Base-by-base conservation (phyloP, 306 rosid species). In the Delonix regia region DNA sequence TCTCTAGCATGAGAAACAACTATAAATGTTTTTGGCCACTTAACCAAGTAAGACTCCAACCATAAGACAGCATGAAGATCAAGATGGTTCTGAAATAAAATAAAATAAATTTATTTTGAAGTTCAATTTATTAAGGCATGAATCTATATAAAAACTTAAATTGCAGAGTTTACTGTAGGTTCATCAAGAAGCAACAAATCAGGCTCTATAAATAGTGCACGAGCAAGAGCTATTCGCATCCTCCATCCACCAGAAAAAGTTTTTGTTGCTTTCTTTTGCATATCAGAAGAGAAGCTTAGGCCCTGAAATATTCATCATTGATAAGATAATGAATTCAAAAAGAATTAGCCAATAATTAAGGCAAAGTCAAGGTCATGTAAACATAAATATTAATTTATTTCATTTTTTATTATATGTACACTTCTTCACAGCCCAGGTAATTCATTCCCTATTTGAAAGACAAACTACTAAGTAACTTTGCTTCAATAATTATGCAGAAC, bases 1-100 rank as follows among this genome's bases (percentile, higher is more conserved):
- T 95, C 98, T 82, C 99, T 93, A 78, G 99, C 99, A 83, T 93
- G 99, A 84, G 99, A 95, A 86, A 95, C 99, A 70, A 95, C 94
- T 65, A 95, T 93, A 73, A 93, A 87, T 55, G 99, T 93, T 78
- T 95, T 95, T 10, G 98, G 98, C 99, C 99, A 95, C 82, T 91
- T 95, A 88, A 86, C 89, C 80, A 95, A 83, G 90, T 95, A 93
- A 1, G 93, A 8, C 71, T 95, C 99, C 84, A 95, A 89, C 99
- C 99, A 95, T 65, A 95, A 87, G 82, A 95, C 99, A 63, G 99
- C 99, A 75, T 95, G 99, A 80, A 95, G 99, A 93, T 95, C 99
- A 78, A 95, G 98, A 95, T 95, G 99, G 77, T 95, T 95, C 99
- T 95, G 96, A 67, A 85, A 85, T 41, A 73, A 74, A 56, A 78